Evolutionary conservation across 2,329 filamentous ascomycete species (phyloP).

Genomic region (Calonectria crousiana): DNA sequence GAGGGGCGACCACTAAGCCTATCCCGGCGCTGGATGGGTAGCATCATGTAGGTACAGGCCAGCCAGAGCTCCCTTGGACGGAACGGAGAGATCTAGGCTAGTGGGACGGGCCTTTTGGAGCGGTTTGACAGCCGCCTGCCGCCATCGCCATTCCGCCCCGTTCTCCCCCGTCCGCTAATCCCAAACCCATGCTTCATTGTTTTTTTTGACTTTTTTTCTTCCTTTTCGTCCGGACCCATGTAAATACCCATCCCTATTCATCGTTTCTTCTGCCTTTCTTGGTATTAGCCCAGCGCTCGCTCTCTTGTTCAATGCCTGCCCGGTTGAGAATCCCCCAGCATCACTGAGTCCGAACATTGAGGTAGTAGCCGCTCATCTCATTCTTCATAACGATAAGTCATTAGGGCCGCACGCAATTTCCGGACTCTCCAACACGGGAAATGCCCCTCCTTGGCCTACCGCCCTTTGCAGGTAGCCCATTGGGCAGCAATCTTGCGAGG

Average conservation of each 20-base stretch:
- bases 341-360: background rate
- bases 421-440: slow-evolving; percentile 23
- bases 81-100: slow-evolving; percentile 41
- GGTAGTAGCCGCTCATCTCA: slow-evolving; percentile 5
- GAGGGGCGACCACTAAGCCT: slow-evolving; percentile 30
- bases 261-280: slow-evolving; percentile 2
- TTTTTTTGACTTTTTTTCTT: slow-evolving; percentile 35
- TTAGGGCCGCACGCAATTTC: slow-evolving; percentile 23
- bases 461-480: slow-evolving; percentile 29
- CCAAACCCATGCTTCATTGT: slow-evolving; percentile 31
- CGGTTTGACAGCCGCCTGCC: slow-evolving; percentile 46
- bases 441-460: background rate
- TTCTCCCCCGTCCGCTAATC: slow-evolving; percentile 35
- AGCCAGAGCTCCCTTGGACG: slow-evolving; percentile 36
- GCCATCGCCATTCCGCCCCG: slow-evolving; percentile 41
- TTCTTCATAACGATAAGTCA: slow-evolving; percentile 9
- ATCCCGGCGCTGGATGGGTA: slow-evolving; percentile 31
- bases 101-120: slow-evolving; percentile 46
- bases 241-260: slow-evolving; percentile 1
- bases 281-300: slow-evolving; percentile 6
- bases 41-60: slow-evolving; percentile 17
- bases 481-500: slow-evolving; percentile 51
- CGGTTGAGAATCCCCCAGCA: background rate
- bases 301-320: background rate
- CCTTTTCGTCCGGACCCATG: slow-evolving; percentile 20